These are phyloP conservation scores for Alternaria viburni DNA, from an alignment of 2,329 filamentous ascomycete genomes.

Conservation along the genomic window DNA sequence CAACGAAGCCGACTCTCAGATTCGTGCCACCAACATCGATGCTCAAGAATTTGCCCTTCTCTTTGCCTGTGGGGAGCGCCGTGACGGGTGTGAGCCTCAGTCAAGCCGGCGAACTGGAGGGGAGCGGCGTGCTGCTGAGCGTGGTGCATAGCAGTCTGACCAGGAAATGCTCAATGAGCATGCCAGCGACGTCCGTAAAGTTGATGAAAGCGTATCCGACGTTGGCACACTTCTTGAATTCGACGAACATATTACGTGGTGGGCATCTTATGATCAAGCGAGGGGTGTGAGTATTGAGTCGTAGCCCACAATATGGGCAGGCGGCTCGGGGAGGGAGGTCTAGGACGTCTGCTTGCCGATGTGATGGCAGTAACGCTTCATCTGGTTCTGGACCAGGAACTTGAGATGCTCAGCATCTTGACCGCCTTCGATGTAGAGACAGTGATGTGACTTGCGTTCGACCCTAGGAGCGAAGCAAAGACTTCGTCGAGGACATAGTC, in stretches of 20 bases:
- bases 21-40: constrained; percentile 69
- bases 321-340: constrained; percentile 19
- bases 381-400: constrained; percentile 30
- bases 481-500: not conserved
- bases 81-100: constrained; percentile 44
- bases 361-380: constrained; percentile 34
- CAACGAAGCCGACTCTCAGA: constrained; percentile 70
- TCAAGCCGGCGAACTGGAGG: constrained; percentile 14
- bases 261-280: constrained; percentile 27
- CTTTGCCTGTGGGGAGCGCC: constrained; percentile 37
- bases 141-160: constrained; percentile 32
- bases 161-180: constrained; percentile 46
- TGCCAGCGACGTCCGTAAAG: not conserved
- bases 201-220: constrained; percentile 23
- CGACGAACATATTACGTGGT: not conserved
- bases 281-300: constrained; percentile 22
- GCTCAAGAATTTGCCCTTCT: constrained; percentile 64
- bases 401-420: constrained; percentile 33
- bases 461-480: constrained; percentile 22
- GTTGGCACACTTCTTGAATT: no score
- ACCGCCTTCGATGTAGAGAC: constrained; percentile 30
- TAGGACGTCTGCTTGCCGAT: constrained; percentile 12
- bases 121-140: constrained; percentile 24
- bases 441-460: constrained; percentile 24
- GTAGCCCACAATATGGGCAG: constrained; percentile 15